A percentile compares a stretch with the other conserved stretches of the same genome.
phyloP scores from a whole-genome alignment of 441 rosid species.

The Theobroma grandiflorum region DNA sequence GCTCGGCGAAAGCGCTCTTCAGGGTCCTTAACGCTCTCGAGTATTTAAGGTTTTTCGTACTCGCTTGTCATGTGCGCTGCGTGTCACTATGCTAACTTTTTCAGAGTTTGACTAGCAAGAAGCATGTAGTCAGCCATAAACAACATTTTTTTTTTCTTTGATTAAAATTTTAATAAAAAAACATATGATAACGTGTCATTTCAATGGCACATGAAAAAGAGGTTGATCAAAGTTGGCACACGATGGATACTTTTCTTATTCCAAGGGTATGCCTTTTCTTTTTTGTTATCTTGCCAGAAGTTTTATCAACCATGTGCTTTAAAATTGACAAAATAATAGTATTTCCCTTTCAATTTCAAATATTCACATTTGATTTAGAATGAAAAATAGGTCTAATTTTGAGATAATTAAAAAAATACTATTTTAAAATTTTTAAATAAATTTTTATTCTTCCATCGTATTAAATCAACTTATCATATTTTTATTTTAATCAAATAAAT shows the following conservation, averaged over 20 bases:
- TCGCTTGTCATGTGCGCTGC: background rate
- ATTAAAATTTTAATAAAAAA: background rate
- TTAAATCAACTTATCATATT: too few relatives aligned
- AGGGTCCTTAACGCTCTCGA: slow-evolving; percentile 1
- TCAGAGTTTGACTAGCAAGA: background rate
- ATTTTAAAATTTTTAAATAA: too few relatives aligned
- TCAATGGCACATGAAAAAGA: slow-evolving; percentile 1
- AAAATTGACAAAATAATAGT: background rate
- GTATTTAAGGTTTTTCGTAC: background rate
- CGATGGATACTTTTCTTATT: slow-evolving; percentile 15
- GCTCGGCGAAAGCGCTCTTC: background rate
- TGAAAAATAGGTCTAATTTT: too few relatives aligned
- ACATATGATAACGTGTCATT: too few relatives aligned
- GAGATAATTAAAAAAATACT: too few relatives aligned
- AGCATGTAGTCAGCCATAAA: background rate
- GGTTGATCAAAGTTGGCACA: slow-evolving; percentile 3
- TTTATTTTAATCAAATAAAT: too few relatives aligned
- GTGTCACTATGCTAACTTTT: background rate
- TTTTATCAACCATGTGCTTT: background rate
- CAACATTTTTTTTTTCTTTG: background rate
- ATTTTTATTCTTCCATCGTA: too few relatives aligned
- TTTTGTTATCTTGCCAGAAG: background rate
- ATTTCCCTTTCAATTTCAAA: too few relatives aligned
- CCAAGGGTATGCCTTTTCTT: background rate
- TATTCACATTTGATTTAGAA: too few relatives aligned